Percentiles rank a stretch among this genome's conserved stretches.
These are phyloP conservation scores for Scedosporium minutisporum DNA, from an alignment of 2,329 filamentous ascomycete species.

Conservation along the genomic window DNA sequence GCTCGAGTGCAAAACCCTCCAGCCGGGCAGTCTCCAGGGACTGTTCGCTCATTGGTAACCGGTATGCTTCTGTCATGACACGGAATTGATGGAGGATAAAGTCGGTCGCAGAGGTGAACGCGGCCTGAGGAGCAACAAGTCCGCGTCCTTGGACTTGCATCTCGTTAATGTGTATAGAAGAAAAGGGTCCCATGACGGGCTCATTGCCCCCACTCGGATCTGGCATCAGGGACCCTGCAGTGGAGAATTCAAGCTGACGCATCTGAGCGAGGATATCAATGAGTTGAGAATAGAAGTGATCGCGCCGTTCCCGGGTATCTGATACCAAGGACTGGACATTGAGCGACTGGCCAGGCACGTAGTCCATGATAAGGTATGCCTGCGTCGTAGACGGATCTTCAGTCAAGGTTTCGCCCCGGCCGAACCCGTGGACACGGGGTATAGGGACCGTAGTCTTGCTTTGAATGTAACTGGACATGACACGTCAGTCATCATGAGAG, in stretches of 20 bases:
- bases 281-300: conserved; percentile 15
- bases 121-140: neutral
- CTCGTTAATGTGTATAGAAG: neutral
- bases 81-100: neutral
- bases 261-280: conserved; percentile 17
- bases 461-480: neutral
- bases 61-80: neutral
- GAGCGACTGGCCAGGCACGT: conserved; percentile 13
- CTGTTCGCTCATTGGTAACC: neutral
- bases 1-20: neutral
- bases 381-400: conserved; percentile 1
- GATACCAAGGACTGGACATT: conserved; percentile 9
- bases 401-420: neutral
- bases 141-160: neutral
- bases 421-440: neutral
- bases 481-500: neutral
- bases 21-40: neutral
- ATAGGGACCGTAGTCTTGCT: neutral
- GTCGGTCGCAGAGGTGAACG: neutral
- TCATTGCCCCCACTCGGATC: conserved; percentile 8
- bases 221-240: conserved; percentile 16
- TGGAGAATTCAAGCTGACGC: conserved; percentile 14
- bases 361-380: conserved; percentile 14
- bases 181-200: neutral
- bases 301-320: conserved; percentile 7